Conservation (phyloP, 495 filamentous ascomycete genomes). For the Aspergillus carlsbadensis region DNA sequence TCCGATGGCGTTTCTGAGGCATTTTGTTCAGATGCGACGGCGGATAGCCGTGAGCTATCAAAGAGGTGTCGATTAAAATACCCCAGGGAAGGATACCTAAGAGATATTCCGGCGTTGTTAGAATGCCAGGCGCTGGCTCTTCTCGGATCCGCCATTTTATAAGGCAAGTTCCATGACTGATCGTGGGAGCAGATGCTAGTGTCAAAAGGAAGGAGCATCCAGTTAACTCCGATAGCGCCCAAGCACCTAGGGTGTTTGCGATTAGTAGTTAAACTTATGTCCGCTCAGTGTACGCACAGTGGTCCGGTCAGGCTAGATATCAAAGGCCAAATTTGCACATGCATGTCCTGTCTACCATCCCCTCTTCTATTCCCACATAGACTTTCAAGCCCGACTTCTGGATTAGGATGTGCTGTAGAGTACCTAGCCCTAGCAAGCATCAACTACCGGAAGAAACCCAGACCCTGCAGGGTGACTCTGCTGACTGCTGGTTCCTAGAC, state of each 20-base stretch:
- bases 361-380: constrained; percentile 58
- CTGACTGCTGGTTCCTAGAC: no score
- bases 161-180: no score
- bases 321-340: constrained; percentile 49
- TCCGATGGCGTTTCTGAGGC: constrained; percentile 14
- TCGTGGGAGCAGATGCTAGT: no score
- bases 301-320: constrained; percentile 36
- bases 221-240: no score
- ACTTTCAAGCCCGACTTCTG: constrained; percentile 45
- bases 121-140: background rate
- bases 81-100: constrained; percentile 4
- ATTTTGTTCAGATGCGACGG: constrained; percentile 5
- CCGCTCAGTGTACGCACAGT: no score
- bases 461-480: no score
- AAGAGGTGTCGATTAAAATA: background rate
- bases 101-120: background rate
- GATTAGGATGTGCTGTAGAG: constrained; percentile 71
- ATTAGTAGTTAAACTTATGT: no score
- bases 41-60: background rate
- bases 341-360: constrained; percentile 57
- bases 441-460: no score
- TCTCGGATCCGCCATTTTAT: no score
- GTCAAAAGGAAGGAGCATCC: no score
- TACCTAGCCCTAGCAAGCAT: no score
- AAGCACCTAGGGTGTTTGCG: no score